phyloP scores from a whole-genome alignment of 441 rosid genomes.

The Brassica hybrid region DNA sequence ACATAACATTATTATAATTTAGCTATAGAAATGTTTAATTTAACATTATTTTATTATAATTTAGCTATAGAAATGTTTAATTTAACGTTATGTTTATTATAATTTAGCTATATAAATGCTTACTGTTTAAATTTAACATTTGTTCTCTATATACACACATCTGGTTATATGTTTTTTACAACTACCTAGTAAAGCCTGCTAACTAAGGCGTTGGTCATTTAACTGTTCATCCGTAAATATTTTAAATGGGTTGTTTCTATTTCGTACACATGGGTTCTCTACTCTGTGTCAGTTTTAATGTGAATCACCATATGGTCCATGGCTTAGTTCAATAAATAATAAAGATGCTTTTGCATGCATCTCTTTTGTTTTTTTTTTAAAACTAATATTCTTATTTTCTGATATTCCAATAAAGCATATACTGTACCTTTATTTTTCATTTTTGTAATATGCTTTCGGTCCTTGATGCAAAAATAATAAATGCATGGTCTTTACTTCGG shows the following conservation, averaged over 20 bases:
- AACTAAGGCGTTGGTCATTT: slow-evolving; percentile 12
- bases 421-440: not conserved
- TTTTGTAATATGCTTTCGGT: slow-evolving; percentile 7
- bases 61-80: too few species aligned
- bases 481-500: slow-evolving; percentile 41
- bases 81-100: too few species aligned
- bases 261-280: slow-evolving; percentile 7
- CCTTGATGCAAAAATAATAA: slow-evolving; percentile 36
- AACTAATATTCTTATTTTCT: not conserved
- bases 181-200: slow-evolving; percentile 1
- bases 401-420: slow-evolving; percentile 6
- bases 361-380: not conserved
- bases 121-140: too few species aligned
- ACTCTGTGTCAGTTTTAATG: slow-evolving; percentile 5
- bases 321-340: slow-evolving; percentile 13
- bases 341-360: slow-evolving; percentile 10
- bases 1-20: too few species aligned
- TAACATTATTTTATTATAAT: too few species aligned
- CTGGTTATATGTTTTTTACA: not conserved
- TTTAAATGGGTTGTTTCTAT: not conserved
- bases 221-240: not conserved
- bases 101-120: too few species aligned
- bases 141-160: not conserved
- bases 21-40: too few species aligned
- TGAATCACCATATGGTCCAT: slow-evolving; percentile 7